Evolutionary conservation across 1,284 basidiomycete species (phyloP).

Genomic region (Earliella scabrosa): DNA sequence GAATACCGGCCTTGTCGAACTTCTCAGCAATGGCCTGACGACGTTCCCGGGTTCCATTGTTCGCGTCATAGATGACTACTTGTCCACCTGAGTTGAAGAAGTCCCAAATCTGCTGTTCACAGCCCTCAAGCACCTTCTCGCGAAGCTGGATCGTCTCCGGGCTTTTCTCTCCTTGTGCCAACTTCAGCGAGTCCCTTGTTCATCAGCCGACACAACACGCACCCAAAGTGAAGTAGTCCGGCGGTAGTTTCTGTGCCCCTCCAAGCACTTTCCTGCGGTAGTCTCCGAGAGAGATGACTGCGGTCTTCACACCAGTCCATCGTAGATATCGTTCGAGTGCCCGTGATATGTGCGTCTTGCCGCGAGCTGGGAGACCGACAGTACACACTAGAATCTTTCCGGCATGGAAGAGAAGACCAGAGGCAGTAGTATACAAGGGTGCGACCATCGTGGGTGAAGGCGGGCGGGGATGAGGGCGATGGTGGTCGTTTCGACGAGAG

Average conservation of each 20-base stretch:
- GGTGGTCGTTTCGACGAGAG: neutral
- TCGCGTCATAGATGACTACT: conserved; percentile 99
- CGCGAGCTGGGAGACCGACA: conserved; percentile 91
- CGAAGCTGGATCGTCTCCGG: conserved; percentile 81
- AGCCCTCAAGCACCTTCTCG: conserved; percentile 74
- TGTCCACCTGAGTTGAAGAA: conserved; percentile 91
- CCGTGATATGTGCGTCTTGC: conserved; percentile 96
- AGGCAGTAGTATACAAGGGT: conserved; percentile 84
- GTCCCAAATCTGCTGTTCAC: conserved; percentile 88
- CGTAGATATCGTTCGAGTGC: conserved; percentile 95
- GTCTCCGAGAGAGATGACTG: conserved; percentile 94
- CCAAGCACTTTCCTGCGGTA: conserved; percentile 92
- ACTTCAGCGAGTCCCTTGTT: conserved; percentile 17
- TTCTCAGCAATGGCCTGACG: conserved; percentile 80
- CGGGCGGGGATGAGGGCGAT: neutral
- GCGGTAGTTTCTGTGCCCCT: conserved; percentile 84
- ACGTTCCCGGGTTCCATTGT: conserved; percentile 81
- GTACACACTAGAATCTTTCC: conserved; percentile 94
- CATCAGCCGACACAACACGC: conserved; percentile 29
- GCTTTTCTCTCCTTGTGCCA: conserved; percentile 65
- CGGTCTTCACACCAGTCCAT: conserved; percentile 97
- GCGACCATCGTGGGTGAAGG: conserved; percentile 67
- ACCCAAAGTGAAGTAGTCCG: conserved; percentile 92
- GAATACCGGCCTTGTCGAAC: conserved; percentile 84
- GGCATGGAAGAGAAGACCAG: conserved; percentile 89